phyloP scores from a whole-genome alignment of 805 yeast genomes.

The Groenewaldozyma salmanticensis region DNA sequence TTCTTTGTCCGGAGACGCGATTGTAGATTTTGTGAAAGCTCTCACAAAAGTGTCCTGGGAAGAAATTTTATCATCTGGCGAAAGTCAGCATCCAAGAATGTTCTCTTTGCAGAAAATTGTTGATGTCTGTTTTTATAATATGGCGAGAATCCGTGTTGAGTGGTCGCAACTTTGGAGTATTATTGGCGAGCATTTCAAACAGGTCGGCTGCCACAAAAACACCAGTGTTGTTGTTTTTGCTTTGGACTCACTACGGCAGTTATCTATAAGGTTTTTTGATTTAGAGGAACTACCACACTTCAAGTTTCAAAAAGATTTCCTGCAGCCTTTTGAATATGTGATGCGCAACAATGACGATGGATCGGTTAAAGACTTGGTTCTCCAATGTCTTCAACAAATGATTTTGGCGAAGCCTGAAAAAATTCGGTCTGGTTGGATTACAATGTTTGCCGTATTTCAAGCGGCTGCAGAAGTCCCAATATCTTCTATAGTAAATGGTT shows the following conservation, averaged over 20 bases:
- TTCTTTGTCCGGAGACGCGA: conserved; percentile 70
- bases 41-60: conserved; percentile 78
- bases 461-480: conserved; percentile 56
- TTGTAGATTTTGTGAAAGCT: conserved; percentile 79
- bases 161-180: conserved; percentile 95
- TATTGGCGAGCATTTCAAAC: conserved; percentile 82
- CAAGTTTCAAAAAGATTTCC: conserved; percentile 88
- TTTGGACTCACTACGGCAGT: conserved; percentile 84
- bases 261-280: conserved; percentile 84
- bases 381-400: conserved; percentile 84
- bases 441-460: conserved; percentile 70
- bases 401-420: conserved; percentile 60
- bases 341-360: conserved; percentile 55
- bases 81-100: conserved; percentile 74
- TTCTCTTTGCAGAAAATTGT: conserved; percentile 92
- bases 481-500: conserved; percentile 42
- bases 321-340: conserved; percentile 80
- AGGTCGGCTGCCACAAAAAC: conserved; percentile 73
- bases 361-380: conserved; percentile 77
- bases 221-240: conserved; percentile 78
- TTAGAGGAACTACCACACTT: conserved; percentile 92
- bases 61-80: conserved; percentile 83
- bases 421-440: conserved; percentile 90
- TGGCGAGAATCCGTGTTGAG: conserved; percentile 91
- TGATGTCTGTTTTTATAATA: conserved; percentile 95